Evolutionary conservation across 1,284 basidiomycete genomes (phyloP), one percentile per base, ranked within the genome.

Genomic region (Ustilago curta): DNA sequence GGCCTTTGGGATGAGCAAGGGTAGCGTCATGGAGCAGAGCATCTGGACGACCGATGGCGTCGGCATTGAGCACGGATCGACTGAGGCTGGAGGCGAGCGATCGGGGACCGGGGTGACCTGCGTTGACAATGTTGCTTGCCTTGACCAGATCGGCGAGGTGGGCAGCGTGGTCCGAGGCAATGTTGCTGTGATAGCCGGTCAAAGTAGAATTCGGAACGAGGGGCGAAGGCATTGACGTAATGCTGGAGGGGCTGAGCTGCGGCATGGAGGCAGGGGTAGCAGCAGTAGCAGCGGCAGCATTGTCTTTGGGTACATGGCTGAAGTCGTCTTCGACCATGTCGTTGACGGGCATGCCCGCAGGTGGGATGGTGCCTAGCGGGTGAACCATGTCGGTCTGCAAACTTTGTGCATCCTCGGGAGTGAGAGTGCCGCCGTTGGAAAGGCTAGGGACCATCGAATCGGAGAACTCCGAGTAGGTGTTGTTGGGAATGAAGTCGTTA

Each of bases 121-220:
- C 53, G 9, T 52, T 62, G 31, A 67, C 31, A 12, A 76, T 57
- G 55, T 52, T 68, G 55, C 60, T 64, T 12, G 59, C 52, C 42
- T 68, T 70, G 57, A 76, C 68, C 11, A 76, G 60, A 16, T 71
- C 58, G 29, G 68, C 49, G 2, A 76, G 61, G 49, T 76, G 68
- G 1, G 54, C 54, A 19, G 73, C 73, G 31, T 71, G 72, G 25
- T 67, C 60, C 18, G 63, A 48, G 23, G 72, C 72, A 31, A 75
- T 61, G 50, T 58, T 75, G 49, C 40, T 58, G 51, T 75, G 72
- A 42, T 75, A 75, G 32, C 68, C 67, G 9, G 59, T 48, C n/a
- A 75, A 27, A 23, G 62, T 59, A n/a, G 45, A 60, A 52, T 69
- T 70, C n/a, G 66, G 18, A 9, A 65, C 16, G 11, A 45, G 12